Percentiles rank a stretch among this genome's conserved stretches.
Evolutionary conservation across 78 protist genomes (phyloP).

Genomic region (Corallochytrium limacisporum): DNA sequence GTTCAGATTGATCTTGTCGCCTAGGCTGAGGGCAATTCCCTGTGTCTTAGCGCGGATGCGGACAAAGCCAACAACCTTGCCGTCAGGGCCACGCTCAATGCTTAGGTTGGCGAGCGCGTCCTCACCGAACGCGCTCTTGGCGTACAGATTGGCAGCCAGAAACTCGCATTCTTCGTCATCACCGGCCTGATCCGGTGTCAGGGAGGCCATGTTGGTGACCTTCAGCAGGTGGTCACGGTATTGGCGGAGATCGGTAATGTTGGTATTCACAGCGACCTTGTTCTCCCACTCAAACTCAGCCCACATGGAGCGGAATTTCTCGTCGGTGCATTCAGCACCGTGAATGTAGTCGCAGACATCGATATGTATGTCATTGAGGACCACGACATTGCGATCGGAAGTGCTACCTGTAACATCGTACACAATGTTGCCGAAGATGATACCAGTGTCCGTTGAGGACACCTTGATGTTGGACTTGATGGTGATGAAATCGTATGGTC

Average conservation of each 20-base stretch:
- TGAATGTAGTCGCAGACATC: constrained; percentile 90
- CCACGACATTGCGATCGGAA: constrained; percentile 56
- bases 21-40: constrained; percentile 89
- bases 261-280: constrained; percentile 59
- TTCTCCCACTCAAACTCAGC: constrained; percentile 96
- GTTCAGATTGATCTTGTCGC: constrained; percentile 73
- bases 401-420: constrained; percentile 51
- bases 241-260: constrained; percentile 35
- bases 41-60: constrained; percentile 88
- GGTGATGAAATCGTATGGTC: constrained; percentile 45
- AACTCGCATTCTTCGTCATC: constrained; percentile 76
- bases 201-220: constrained; percentile 81
- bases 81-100: constrained; percentile 48
- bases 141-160: constrained; percentile 87
- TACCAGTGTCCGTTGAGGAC: constrained; percentile 88
- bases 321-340: constrained; percentile 68
- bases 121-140: constrained; percentile 76
- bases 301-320: constrained; percentile 85
- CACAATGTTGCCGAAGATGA: constrained; percentile 81
- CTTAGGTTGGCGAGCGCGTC: constrained; percentile 85
- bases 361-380: constrained; percentile 82
- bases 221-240: constrained; percentile 63
- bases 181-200: constrained; percentile 56
- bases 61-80: constrained; percentile 67
- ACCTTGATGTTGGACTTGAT: constrained; percentile 66